These are phyloP conservation scores for Uronychia binucleata DNA, from an alignment of 73 alveolate species.

Conservation along the genomic window DNA sequence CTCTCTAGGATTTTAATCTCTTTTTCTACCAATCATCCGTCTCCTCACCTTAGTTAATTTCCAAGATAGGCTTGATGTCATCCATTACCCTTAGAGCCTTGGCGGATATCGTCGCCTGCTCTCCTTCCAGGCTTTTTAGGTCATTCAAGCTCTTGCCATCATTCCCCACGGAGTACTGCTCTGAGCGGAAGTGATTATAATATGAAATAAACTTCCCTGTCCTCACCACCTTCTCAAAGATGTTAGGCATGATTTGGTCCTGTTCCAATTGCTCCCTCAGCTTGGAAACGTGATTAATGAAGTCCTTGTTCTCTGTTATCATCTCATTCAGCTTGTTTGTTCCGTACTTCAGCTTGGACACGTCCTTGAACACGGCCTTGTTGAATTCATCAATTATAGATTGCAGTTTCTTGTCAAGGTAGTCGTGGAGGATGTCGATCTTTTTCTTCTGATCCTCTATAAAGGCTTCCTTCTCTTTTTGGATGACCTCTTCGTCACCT, in stretches of 20 bases:
- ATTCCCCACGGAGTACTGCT: neutral
- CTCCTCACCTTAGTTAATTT: conserved; percentile 7
- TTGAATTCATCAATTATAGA: conserved; percentile 33
- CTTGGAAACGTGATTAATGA: conserved; percentile 17
- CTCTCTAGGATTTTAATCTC: too few relatives aligned
- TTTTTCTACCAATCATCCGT: too few relatives aligned
- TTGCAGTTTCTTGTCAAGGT: conserved; percentile 35
- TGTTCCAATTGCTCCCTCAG: conserved; percentile 21
- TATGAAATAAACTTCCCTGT: conserved; percentile 35
- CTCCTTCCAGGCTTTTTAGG: neutral
- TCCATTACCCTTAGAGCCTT: neutral
- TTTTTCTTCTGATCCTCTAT: conserved; percentile 30
- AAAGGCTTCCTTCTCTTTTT: conserved; percentile 3
- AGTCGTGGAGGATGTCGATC: conserved; percentile 36
- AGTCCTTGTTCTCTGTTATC: conserved; percentile 22
- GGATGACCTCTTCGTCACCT: neutral
- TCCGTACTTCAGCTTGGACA: conserved; percentile 3
- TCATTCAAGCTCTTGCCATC: neutral
- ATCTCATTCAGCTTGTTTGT: conserved; percentile 4
- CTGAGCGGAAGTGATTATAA: conserved; percentile 19
- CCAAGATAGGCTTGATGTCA: conserved; percentile 7
- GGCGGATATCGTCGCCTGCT: neutral
- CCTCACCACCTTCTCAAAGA: conserved; percentile 32
- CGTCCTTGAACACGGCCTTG: conserved; percentile 30
- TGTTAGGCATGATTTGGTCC: neutral